Conservation (phyloP, 23 red algal species). For the Pyropia yezoensis region DNA sequence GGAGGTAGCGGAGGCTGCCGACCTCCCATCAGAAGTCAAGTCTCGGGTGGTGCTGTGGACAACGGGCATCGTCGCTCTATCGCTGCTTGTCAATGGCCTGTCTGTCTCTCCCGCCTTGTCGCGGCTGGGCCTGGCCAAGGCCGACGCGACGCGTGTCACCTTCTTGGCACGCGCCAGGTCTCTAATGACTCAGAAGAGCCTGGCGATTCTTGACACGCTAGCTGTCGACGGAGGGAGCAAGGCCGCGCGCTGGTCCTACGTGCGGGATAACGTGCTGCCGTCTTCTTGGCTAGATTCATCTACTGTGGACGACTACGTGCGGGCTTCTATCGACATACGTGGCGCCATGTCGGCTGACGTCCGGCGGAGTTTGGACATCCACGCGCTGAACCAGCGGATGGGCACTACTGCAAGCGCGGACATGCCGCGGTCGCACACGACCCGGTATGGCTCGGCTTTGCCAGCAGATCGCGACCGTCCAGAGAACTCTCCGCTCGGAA, state of each 20-base stretch:
- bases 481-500: too few species aligned
- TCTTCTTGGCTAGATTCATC: slow-evolving; percentile 12
- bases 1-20: slow-evolving; percentile 52
- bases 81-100: slow-evolving; percentile 73
- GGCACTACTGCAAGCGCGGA: not conserved
- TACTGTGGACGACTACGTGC: too few species aligned
- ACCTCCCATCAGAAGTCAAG: slow-evolving; percentile 28
- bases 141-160: slow-evolving; percentile 38
- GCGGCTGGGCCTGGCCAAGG: slow-evolving; percentile 40
- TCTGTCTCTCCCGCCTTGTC: slow-evolving; percentile 49
- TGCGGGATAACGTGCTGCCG: slow-evolving; percentile 36
- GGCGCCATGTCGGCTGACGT: too few species aligned
- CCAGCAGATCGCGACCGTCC: too few species aligned
- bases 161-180: slow-evolving; percentile 55
- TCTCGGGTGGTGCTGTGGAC: slow-evolving; percentile 85
- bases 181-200: slow-evolving; percentile 34
- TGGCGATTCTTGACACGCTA: slow-evolving; percentile 38
- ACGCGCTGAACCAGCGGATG: slow-evolving; percentile 1
- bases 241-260: slow-evolving; percentile 47
- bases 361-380: too few species aligned
- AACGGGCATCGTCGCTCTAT: slow-evolving; percentile 68
- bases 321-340: too few species aligned
- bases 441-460: too few species aligned
- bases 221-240: slow-evolving; percentile 35
- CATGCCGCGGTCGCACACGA: slow-evolving; percentile 3